Base-by-base conservation (phyloP, 176 grass and related monocot species). In the Oryza meyeriana region DNA sequence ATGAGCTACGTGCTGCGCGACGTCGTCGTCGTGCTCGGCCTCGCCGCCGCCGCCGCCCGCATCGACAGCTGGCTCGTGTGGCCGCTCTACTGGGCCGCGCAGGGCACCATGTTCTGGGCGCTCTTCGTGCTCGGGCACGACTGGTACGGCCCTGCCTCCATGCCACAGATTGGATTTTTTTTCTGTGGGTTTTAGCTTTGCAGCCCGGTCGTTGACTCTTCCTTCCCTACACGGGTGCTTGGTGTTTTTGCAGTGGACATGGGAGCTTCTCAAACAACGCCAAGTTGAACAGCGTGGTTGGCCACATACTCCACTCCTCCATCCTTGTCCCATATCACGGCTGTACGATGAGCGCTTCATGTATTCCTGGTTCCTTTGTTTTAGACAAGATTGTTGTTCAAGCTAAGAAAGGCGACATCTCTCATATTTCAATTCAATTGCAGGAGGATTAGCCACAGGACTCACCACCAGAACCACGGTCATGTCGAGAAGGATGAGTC, bases 61-160 rank as follows among this genome's bases (percentile, higher is more conserved):
- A 1, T 85, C 70, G 87, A 97, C 72, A 92, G 81, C 88, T 97
- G 92, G 94, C 55, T 94, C 64, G 87, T 97, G 55, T 97, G 94
- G 94, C 94, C 94, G 33, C 87, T 97, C 72, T 97, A 97, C 84
- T 97, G 94, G 94, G 84, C 89, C 71, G 92, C 94, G 25, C 94
- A 97, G 84, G 94, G 94, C 9, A 97, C 94, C 78, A 92, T 97
- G 94, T 97, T 97, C 84, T 97, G 94, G 94, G 94, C 92, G 59
- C 85, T 97, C 73, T 97, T 97, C 85, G 94, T 97, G 83, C 92
- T 97, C 29, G 94, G 94, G 8, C 94, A 97, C 41, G 94, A 97
- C 87, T 97, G 94, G 94, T 97, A 88, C 57, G 66, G 31, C 10
- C 66, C 79, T 13, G 16, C 9, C n/a, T 42, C 63, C 72, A 41